Evolutionary conservation across 1,284 basidiomycete species (phyloP).

Genomic region (Somion occarium): DNA sequence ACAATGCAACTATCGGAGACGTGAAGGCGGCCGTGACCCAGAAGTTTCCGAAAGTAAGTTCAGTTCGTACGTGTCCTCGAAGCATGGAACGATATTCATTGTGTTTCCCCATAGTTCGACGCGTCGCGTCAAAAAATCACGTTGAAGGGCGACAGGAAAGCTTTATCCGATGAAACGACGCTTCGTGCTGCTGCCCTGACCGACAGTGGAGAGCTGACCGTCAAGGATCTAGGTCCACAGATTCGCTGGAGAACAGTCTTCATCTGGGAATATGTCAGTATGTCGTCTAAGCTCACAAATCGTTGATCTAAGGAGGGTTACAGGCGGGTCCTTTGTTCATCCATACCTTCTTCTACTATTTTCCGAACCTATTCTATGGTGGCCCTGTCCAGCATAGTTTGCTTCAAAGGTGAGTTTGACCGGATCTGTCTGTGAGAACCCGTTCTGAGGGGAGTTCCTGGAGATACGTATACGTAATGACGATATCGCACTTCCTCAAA

Average conservation of each 20-base stretch:
- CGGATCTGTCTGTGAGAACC: background rate
- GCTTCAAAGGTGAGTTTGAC: constrained; percentile 64
- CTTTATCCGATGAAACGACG: constrained; percentile 59
- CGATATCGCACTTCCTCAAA: constrained; percentile 88
- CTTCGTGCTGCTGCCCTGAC: constrained; percentile 53
- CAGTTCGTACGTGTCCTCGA: background rate
- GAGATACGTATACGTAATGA: constrained; percentile 77
- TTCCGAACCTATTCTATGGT: constrained; percentile 68
- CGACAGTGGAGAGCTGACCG: constrained; percentile 56
- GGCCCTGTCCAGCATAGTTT: constrained; percentile 64
- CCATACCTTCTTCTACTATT: constrained; percentile 83
- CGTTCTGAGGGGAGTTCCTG: background rate
- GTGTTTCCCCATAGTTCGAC: constrained; percentile 48
- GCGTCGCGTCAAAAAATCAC: constrained; percentile 70
- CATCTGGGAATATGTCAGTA: constrained; percentile 85
- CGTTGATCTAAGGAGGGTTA: background rate
- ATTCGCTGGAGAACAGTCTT: constrained; percentile 85
- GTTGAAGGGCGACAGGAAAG: constrained; percentile 53
- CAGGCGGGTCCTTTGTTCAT: constrained; percentile 78
- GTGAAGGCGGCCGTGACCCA: constrained; percentile 55
- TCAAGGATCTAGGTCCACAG: constrained; percentile 90
- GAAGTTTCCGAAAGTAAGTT: constrained; percentile 56
- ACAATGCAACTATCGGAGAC: constrained; percentile 50
- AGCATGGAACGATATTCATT: background rate
- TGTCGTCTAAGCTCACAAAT: background rate